Percentiles rank a stretch among this genome's conserved stretches.
Conservation (phyloP, 768 basidiomycete genomes). For the Dictyophora rubrovolvata region DNA sequence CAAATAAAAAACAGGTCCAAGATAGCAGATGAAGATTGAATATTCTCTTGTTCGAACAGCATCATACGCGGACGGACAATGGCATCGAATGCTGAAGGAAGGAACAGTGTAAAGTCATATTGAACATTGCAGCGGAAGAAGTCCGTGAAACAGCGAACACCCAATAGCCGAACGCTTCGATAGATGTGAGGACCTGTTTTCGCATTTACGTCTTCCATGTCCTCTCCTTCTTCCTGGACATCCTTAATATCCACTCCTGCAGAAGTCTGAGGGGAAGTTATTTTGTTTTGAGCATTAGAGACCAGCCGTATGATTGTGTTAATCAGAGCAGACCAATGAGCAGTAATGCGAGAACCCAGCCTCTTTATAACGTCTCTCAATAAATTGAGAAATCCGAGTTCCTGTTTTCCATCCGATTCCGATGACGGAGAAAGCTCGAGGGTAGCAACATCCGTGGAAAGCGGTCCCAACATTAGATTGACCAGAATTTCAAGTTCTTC, state of each 20-base stretch:
- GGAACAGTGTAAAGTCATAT: constrained; percentile 69
- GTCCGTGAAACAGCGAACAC: constrained; percentile 76
- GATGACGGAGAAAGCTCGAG: constrained; percentile 21
- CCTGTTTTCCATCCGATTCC: constrained; percentile 36
- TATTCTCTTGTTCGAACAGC: constrained; percentile 71
- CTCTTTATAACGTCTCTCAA: constrained; percentile 78
- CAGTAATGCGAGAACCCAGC: constrained; percentile 60
- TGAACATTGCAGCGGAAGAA: constrained; percentile 68
- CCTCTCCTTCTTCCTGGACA: constrained; percentile 26
- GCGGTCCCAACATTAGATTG: constrained; percentile 78
- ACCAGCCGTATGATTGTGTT: constrained; percentile 57
- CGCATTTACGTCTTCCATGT: constrained; percentile 26
- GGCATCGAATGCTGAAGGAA: constrained; percentile 52
- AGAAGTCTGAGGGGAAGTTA: constrained; percentile 26
- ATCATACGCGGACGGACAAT: constrained; percentile 80
- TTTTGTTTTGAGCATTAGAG: constrained; percentile 49
- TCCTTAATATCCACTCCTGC: constrained; percentile 27
- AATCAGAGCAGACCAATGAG: constrained; percentile 69
- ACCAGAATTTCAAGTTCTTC: constrained; percentile 70
- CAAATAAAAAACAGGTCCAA: constrained; percentile 79
- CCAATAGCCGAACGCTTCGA: constrained; percentile 68
- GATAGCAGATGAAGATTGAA: constrained; percentile 81
- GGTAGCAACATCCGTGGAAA: constrained; percentile 27
- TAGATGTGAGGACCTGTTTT: constrained; percentile 16
- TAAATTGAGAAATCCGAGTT: constrained; percentile 75